Base-by-base conservation (phyloP, 164 flowering plant genomes). In the Berberis vulgaris region DNA sequence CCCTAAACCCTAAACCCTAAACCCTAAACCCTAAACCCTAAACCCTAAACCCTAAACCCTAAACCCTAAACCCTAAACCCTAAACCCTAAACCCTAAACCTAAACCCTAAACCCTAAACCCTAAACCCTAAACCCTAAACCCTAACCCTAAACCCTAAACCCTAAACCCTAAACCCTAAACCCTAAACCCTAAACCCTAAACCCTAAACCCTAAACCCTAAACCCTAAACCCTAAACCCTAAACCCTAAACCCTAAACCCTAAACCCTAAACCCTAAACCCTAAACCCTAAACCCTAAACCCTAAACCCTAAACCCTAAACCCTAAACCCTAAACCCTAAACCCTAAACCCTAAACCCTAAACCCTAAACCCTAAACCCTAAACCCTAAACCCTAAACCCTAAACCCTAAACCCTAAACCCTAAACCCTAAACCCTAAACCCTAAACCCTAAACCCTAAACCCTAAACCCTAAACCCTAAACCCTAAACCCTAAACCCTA, bases 1-100 rank as follows among this genome's bases (percentile, higher is more conserved):
- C 58, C 58, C 58, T 55, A 55, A 55, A 55, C 58, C 58, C 58
- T 55, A 55, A 55, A 55, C 58, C 58, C 58, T 1, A 55, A 55
- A 55, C 58, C 58, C 58, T 1, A 55, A 55, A 55, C 12, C 58
- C 58, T 1, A 10, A 1, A 55, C 12, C 58, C 58, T 26, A 10
- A 55, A 55, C 12, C 58, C 58, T 1, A 10, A 55, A 55, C 12
- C 58, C 58, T 55, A 55, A 55, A 55, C 58, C 58, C 58, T 55
- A 55, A 55, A 55, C 58, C 58, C 1, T 55, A 55, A 55, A 55
- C 1, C 58, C 58, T 55, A 55, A 55, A 26, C 1, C 38, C 58
- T 55, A 26, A 55, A 55, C 38, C 58, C 58, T 61, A 46, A 3
- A 1, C 64, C 3, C 65, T 46, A 49, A n/a, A n/a, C n/a, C n/a